phyloP scores from a whole-genome alignment of 2,329 filamentous ascomycete genomes.

The Colletotrichum tamarilloi region DNA sequence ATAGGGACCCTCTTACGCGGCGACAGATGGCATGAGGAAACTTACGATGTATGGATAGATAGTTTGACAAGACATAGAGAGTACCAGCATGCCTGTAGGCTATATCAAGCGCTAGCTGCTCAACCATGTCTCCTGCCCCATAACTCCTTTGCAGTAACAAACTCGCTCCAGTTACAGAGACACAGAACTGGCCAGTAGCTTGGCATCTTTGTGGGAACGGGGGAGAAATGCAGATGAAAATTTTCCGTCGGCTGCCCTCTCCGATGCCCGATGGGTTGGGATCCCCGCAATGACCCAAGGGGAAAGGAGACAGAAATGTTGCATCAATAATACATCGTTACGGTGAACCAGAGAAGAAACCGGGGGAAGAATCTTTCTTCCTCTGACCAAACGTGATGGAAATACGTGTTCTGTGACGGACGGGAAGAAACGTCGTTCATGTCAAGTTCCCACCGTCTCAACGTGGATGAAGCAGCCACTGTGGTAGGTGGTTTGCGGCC shows the following conservation, averaged over 20 bases:
- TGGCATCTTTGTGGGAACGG: background rate
- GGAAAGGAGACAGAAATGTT: background rate
- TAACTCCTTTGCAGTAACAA: background rate
- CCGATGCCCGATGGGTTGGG: slow-evolving; percentile 1
- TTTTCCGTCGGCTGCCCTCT: slow-evolving; percentile 26
- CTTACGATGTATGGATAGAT: slow-evolving; percentile 9
- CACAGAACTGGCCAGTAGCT: background rate
- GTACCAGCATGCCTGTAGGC: background rate
- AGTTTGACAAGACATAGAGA: background rate
- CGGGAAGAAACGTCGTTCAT: background rate
- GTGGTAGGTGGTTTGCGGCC: slow-evolving; percentile 19
- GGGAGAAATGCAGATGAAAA: slow-evolving; percentile 12
- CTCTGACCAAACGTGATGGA: slow-evolving; percentile 16
- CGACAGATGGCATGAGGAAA: slow-evolving; percentile 10
- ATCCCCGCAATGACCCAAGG: background rate
- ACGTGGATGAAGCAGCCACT: slow-evolving; percentile 23
- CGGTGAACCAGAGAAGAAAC: background rate
- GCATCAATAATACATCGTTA: background rate
- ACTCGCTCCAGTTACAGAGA: background rate
- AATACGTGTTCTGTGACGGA: slow-evolving; percentile 26
- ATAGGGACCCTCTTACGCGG: background rate
- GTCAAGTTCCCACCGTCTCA: slow-evolving; percentile 15
- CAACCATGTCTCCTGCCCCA: background rate
- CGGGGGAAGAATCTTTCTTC: background rate
- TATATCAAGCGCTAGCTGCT: slow-evolving; percentile 3